A percentile compares a stretch with the other conserved stretches of the same genome.
Conservation (phyloP, 1,284 basidiomycete species). For the Rhodotorula sp. region DNA sequence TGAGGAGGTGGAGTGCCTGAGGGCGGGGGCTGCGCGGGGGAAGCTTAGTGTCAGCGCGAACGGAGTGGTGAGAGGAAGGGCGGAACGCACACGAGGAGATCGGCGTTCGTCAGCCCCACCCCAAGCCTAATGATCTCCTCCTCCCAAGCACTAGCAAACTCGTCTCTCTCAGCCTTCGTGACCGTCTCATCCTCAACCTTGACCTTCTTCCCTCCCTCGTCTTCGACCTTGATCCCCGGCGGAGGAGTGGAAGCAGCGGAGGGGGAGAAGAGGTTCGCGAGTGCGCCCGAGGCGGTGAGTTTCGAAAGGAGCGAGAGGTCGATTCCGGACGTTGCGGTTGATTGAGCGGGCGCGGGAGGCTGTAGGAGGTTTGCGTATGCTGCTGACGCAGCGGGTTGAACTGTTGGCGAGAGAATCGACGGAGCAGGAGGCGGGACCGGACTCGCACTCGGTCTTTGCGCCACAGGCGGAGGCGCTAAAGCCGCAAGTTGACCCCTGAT, state of each 20-base stretch:
- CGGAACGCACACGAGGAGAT: conserved; percentile 31
- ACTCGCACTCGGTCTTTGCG: conserved; percentile 11
- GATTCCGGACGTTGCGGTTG: conserved; percentile 21
- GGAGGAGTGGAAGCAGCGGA: conserved; percentile 44
- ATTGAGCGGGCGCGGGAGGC: conserved; percentile 42
- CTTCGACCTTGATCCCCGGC: conserved; percentile 7
- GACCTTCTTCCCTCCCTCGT: neutral
- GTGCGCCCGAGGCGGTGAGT: conserved; percentile 36
- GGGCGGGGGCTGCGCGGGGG: conserved; percentile 47
- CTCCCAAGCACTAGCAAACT: conserved; percentile 20
- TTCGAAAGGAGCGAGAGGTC: conserved; percentile 37
- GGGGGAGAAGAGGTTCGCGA: conserved; percentile 16
- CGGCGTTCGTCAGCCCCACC: conserved; percentile 33
- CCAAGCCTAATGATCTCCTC: conserved; percentile 26
- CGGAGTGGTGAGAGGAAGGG: conserved; percentile 9
- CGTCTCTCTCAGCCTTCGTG: conserved; percentile 3
- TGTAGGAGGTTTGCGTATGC: neutral
- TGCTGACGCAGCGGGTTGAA: neutral
- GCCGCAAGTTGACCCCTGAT: conserved; percentile 73
- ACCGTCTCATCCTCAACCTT: conserved; percentile 7
- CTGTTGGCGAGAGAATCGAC: too few species aligned
- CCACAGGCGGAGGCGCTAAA: conserved; percentile 56
- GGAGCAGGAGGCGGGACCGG: neutral
- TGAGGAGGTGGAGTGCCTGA: conserved; percentile 56
- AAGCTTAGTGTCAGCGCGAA: conserved; percentile 60